These are phyloP conservation scores for Ascochyta viciae-villosae DNA, from an alignment of 2,329 filamentous ascomycete species.

Conservation along the genomic window DNA sequence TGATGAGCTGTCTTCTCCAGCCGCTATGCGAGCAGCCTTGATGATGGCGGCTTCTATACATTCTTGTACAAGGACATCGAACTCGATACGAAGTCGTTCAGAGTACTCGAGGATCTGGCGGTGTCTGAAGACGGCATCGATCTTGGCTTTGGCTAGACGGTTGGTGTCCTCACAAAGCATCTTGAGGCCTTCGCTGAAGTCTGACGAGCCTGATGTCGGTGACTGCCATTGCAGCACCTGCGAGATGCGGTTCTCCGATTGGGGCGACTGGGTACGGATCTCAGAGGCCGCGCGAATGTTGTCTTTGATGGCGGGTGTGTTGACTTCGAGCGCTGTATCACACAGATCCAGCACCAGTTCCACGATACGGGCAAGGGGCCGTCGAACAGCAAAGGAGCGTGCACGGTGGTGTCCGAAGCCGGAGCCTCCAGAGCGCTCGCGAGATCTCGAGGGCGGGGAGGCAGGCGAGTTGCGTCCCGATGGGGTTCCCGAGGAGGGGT, in stretches of 20 bases:
- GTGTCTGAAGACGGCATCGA: constrained; percentile 91
- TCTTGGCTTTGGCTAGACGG: constrained; percentile 81
- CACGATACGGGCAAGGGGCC: constrained; percentile 90
- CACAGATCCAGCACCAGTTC: constrained; percentile 94
- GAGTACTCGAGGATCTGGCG: constrained; percentile 94
- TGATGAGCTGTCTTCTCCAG: constrained; percentile 84
- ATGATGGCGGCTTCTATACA: constrained; percentile 91
- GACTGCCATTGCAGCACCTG: constrained; percentile 98
- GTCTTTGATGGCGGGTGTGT: constrained; percentile 91
- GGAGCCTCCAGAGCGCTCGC: constrained; percentile 71
- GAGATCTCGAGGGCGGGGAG: constrained; percentile 69
- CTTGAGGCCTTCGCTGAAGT: constrained; percentile 90
- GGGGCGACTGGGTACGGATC: constrained; percentile 90
- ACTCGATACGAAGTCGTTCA: constrained; percentile 93
- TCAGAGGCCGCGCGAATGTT: constrained; percentile 70
- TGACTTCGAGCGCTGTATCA: constrained; percentile 94
- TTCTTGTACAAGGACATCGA: constrained; percentile 89
- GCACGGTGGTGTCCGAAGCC: constrained; percentile 81
- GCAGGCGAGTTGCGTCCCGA: constrained; percentile 75
- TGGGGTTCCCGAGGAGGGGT: constrained; percentile 71
- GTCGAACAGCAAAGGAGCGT: constrained; percentile 87
- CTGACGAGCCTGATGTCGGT: constrained; percentile 85
- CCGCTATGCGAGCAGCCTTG: constrained; percentile 87
- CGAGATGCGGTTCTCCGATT: constrained; percentile 92
- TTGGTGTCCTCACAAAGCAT: constrained; percentile 91